Conservation (phyloP, 2,329 filamentous ascomycete species). For the Aureobasidium subglaciale region DNA sequence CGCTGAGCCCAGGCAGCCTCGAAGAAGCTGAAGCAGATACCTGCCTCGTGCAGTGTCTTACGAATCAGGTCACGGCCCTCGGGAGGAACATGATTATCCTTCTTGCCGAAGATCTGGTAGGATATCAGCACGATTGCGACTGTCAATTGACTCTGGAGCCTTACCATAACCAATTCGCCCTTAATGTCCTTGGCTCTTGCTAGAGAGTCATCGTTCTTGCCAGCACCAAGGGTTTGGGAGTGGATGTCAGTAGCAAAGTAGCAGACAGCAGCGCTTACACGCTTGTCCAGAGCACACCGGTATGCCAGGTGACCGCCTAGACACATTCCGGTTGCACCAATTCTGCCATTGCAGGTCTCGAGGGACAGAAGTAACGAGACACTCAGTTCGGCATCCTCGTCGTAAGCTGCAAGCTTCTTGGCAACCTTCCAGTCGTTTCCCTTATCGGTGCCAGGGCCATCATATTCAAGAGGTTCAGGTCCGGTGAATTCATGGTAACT, state of each 20-base stretch:
- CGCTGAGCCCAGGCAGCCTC: slow-evolving; percentile 89
- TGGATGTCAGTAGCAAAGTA: slow-evolving; percentile 95
- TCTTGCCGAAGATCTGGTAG: slow-evolving; percentile 70
- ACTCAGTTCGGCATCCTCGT: slow-evolving; percentile 47
- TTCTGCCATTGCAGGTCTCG: slow-evolving; percentile 59
- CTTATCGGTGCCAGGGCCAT: slow-evolving; percentile 76
- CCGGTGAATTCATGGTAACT: slow-evolving; percentile 91
- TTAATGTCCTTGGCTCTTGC: slow-evolving; percentile 58
- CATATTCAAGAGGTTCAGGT: slow-evolving; percentile 75
- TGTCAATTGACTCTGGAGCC: slow-evolving; percentile 22
- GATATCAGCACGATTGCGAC: slow-evolving; percentile 17
- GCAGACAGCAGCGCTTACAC: slow-evolving; percentile 69
- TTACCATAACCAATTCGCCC: slow-evolving; percentile 68
- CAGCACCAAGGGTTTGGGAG: slow-evolving; percentile 63
- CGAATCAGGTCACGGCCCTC: slow-evolving; percentile 77
- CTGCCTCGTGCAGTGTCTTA: slow-evolving; percentile 69
- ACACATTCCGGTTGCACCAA: slow-evolving; percentile 84
- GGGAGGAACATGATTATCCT: slow-evolving; percentile 82
- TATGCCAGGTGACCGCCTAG: slow-evolving; percentile 83
- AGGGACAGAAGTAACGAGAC: slow-evolving; percentile 36
- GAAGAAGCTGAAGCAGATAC: slow-evolving; percentile 71
- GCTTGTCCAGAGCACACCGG: slow-evolving; percentile 63
- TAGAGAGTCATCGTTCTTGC: slow-evolving; percentile 57
- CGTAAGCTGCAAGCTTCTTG: slow-evolving; percentile 76
- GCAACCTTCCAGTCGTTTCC: slow-evolving; percentile 82